phyloP scores from a whole-genome alignment of 208 protist genomes.

The Wallacemonas sp. region DNA sequence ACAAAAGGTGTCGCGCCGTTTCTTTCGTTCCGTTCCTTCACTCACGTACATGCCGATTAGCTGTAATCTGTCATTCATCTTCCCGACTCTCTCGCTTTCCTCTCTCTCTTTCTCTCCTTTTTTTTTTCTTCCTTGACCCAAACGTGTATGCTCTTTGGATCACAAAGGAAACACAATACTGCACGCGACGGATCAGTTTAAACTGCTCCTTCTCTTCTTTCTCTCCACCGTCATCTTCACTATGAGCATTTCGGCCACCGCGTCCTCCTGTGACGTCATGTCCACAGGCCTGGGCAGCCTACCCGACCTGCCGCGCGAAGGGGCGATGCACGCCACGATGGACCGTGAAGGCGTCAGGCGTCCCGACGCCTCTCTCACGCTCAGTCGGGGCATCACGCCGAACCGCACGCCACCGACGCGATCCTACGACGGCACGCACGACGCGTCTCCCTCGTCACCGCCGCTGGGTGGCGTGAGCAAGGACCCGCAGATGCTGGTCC shows the following conservation, averaged over 20 bases:
- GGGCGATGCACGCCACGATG: not conserved
- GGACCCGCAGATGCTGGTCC: not conserved
- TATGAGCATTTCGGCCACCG: constrained; percentile 3
- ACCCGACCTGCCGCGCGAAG: not conserved
- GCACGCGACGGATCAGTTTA: too few species aligned
- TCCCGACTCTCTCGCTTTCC: too few species aligned
- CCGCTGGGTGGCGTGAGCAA: too few species aligned
- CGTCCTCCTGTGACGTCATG: not conserved
- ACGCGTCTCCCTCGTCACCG: too few species aligned
- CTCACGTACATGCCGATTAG: too few species aligned
- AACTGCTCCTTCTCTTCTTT: not conserved
- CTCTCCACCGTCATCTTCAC: not conserved
- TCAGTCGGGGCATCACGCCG: constrained; percentile 1
- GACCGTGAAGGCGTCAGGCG: not conserved
- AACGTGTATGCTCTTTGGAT: too few species aligned
- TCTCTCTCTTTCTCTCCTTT: too few species aligned
- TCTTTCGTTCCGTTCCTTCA: too few species aligned
- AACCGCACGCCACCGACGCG: not conserved
- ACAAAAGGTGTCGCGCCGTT: too few species aligned
- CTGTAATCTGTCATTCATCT: too few species aligned
- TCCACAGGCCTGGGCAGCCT: not conserved
- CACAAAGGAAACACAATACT: too few species aligned
- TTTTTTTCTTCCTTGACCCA: too few species aligned
- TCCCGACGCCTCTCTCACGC: not conserved
- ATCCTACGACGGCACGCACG: not conserved